Evolutionary conservation across 2,329 filamentous ascomycete genomes (phyloP), one percentile per base, ranked within the genome.

Genomic region (Coniochaeta sp.): DNA sequence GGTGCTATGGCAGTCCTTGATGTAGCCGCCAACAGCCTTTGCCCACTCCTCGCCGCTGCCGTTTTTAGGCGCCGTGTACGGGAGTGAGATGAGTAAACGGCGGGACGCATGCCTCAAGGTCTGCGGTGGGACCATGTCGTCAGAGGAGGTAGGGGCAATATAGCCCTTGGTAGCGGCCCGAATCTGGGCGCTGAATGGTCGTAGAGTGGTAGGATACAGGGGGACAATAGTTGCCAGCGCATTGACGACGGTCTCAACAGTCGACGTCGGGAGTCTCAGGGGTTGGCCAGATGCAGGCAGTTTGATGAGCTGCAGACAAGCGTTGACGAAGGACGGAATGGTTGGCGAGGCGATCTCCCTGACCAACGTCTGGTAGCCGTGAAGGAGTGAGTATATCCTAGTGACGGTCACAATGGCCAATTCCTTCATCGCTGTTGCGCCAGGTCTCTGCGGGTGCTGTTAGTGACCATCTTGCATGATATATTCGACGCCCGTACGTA

Each of bases 281-380:
- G 62, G 57, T 57, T 72, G 70, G 24, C 65, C 68, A 2, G 72
- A 66, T 3, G 63, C 55, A 0, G 71, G 65, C 0, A 70, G 65
- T 57, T 82, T 75, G 63, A 80, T 70, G 42, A 92, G 74, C 60
- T 86, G 83, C 42, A 96, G 68, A 60, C 87, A 90, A 3, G 86
- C 77, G 1, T 81, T 83, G 45, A 91, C 78, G 61, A 92, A 95
- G 1, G 79, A 72, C 1, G 89, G 83, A 18, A 96, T 72, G 3
- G 83, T 88, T 3, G 90, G 90, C 0, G 91, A 95, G 1, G 88
- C 91, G 55, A 96, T 89, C 65, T 96, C 91, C 60, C 92, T 81
- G 42, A 92, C 77, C 50, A 96, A 75, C 8, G 89, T 94, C 54
- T 87, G 89, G 63, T 91, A 91, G 32, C 86, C 82, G 63, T 91